These are phyloP conservation scores for Serendipita sp. DNA, from an alignment of 768 basidiomycete species.

Conservation along the genomic window DNA sequence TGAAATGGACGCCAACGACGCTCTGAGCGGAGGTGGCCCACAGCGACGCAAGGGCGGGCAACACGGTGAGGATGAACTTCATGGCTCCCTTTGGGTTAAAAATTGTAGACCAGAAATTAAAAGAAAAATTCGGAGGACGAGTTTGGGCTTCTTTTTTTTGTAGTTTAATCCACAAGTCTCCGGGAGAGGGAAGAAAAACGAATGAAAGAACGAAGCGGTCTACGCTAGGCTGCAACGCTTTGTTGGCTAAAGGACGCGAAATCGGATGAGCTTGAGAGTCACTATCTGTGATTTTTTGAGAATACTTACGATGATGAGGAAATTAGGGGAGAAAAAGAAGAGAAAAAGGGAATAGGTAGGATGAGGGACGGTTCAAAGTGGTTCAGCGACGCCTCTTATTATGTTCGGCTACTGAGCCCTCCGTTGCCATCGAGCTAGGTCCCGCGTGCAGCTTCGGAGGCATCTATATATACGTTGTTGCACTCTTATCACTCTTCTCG, in stretches of 20 bases:
- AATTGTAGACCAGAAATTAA: too few species aligned
- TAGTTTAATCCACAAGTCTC: background rate
- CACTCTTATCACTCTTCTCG: too few species aligned
- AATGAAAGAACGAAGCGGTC: conserved; percentile 4
- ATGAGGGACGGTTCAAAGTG: background rate
- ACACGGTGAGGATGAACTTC: background rate
- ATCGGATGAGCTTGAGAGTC: background rate
- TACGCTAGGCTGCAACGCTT: background rate
- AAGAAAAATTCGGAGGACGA: background rate
- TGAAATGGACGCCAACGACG: conserved; percentile 5
- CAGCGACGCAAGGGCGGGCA: background rate
- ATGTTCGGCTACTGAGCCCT: background rate
- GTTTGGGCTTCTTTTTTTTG: background rate
- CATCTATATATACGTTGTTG: too few species aligned
- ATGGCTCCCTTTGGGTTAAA: background rate
- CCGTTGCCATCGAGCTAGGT: background rate
- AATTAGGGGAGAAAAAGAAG: background rate
- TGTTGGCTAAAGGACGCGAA: background rate
- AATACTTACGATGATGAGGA: background rate
- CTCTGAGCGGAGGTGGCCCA: background rate
- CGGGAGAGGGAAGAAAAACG: background rate
- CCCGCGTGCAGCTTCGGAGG: too few species aligned
- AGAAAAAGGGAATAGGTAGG: background rate
- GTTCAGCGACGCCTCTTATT: background rate
- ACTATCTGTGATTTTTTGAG: background rate